Percentiles rank a stretch among this genome's conserved stretches.
Conservation (phyloP, 2,329 filamentous ascomycete species). For the Penicillium sp. region DNA sequence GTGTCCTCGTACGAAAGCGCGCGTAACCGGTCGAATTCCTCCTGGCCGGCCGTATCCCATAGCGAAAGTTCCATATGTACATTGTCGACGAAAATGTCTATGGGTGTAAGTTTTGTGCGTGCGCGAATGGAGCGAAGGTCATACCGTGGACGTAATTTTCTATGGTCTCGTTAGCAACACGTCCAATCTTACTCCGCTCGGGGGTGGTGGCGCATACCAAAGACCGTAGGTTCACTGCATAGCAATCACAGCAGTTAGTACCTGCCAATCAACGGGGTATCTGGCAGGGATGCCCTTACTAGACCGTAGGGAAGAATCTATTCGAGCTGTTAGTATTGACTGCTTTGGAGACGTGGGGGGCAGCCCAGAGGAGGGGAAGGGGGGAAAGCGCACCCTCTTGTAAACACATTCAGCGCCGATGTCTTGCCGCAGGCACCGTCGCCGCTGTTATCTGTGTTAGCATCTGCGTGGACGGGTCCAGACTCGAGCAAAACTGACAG, state of each 20-base stretch:
- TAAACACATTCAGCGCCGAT: slow-evolving; percentile 95
- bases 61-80: slow-evolving; percentile 95
- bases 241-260: slow-evolving; percentile 22
- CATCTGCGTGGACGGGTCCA: slow-evolving; percentile 1
- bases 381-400: slow-evolving; percentile 69
- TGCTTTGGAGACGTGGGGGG: slow-evolving; percentile 1
- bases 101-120: slow-evolving; percentile 21
- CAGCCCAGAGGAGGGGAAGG: slow-evolving; percentile 20
- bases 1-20: slow-evolving; percentile 98
- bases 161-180: slow-evolving; percentile 28
- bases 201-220: slow-evolving; percentile 51
- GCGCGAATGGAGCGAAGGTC: slow-evolving; percentile 5
- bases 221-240: slow-evolving; percentile 82
- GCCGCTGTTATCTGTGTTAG: slow-evolving; percentile 58
- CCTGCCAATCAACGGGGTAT: background rate
- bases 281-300: slow-evolving; percentile 53
- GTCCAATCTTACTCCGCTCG: background rate
- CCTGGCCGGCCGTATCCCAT: slow-evolving; percentile 97
- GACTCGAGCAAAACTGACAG: slow-evolving; percentile 56
- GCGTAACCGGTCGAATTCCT: slow-evolving; percentile 95
- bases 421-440: slow-evolving; percentile 98
- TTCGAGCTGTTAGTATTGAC: slow-evolving; percentile 20
- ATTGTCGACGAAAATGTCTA: slow-evolving; percentile 97
- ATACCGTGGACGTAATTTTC: slow-evolving; percentile 98
- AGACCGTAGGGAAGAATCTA: slow-evolving; percentile 96